Percentiles rank a stretch among this genome's conserved stretches.
Conservation (phyloP, 2,329 filamentous ascomycete species). For the Talaromyces sp. region DNA sequence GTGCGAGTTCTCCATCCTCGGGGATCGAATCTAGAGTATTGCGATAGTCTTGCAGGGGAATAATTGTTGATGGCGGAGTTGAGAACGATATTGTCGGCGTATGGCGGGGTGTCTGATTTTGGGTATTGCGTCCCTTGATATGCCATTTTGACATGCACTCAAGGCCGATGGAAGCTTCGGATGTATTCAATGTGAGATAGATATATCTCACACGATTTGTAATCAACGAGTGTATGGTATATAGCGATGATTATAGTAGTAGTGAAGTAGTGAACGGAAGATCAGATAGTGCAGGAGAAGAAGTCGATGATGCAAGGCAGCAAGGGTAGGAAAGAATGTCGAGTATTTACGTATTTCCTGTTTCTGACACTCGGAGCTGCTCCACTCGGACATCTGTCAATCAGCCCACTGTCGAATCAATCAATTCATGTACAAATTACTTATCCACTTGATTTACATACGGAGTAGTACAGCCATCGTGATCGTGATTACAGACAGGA, state of each 20-base stretch:
- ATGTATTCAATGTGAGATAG: background rate
- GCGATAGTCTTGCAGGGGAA: background rate
- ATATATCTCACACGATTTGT: background rate
- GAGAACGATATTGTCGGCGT: background rate
- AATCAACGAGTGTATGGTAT: background rate
- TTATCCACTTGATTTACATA: background rate
- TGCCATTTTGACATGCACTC: background rate
- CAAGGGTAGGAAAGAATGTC: background rate
- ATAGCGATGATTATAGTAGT: background rate
- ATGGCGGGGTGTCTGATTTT: conserved; percentile 1
- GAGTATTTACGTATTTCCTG: conserved; percentile 8
- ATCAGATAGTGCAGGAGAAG: background rate
- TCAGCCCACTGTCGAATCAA: background rate
- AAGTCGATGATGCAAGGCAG: conserved; percentile 4
- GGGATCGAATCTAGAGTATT: conserved; percentile 47
- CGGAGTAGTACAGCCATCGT: background rate
- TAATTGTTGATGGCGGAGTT: background rate
- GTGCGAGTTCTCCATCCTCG: conserved; percentile 55
- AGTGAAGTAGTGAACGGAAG: background rate
- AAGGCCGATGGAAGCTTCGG: background rate
- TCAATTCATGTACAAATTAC: background rate
- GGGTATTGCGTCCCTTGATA: conserved; percentile 2
- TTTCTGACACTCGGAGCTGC: background rate
- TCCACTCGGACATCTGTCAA: conserved; percentile 1
- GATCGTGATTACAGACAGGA: background rate